Base-by-base conservation (phyloP, 768 basidiomycete species). In the Phallus indusiatus region DNA sequence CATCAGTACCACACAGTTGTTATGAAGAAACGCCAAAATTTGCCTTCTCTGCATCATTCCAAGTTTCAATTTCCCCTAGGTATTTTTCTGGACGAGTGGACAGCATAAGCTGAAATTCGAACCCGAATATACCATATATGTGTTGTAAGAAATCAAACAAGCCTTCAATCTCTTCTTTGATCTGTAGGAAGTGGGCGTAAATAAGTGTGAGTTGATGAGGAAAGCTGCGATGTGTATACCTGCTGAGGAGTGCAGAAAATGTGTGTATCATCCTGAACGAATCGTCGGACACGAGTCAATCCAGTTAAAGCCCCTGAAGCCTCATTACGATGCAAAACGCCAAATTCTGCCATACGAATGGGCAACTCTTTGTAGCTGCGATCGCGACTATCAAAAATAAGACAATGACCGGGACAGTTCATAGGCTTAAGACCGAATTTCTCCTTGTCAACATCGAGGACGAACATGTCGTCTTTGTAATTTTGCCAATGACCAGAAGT, bases 401-500 rank as follows among this genome's bases (percentile, higher is more conserved):
- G 72, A 71, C 90, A 94, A 70, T 98, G 96, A 5, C 94, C 94
- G 0, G 90, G 96, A 75, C 96, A 98, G 73, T 99, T 99, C 96
- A 99, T 99, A 18, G 96, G 96, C 74, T 98, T 96, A 60, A 98
- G 78, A 0, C 81, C 95, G 83, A 92, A 99, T 68, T 82, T 82
- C 74, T 97, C 94, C 75, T 98, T 97, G 73, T 99, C 96, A 59
- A 97, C 74, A 59, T 94, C 89, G 60, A 98, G 84, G 49, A 78
- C 71, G 75, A 98, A 99, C 96, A 99, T 99, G 73, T 92, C 94
- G 56, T 98, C 94, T 70, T 88, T 85, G 77, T 97, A 99, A 70
- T 98, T 95, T 67, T 91, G 83, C 95, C 90, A 96, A 70, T 97
- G 96, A 1, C 96, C 96, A 0, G 95, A 97, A 1, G 90, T 93